Evolutionary conservation across 179 eudicot species (phyloP), one percentile per base, ranked within the genome.

Genomic region (Silene coronaria): DNA sequence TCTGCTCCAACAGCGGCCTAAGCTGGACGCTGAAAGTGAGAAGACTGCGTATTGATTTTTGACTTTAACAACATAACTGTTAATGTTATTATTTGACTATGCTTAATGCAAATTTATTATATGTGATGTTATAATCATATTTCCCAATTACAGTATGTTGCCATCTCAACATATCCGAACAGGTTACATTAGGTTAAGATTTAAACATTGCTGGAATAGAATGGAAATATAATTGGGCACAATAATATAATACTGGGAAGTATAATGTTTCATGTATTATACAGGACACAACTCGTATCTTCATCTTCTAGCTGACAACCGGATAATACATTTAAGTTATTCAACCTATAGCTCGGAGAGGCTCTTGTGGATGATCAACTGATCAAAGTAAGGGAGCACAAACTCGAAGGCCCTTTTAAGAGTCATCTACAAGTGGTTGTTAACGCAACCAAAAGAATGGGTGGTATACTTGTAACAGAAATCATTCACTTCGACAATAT

Each of bases 1-100:
- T 19, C 82, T 12, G 69, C 75, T 51, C 80, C 80, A 17, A 63
- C 45, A 30, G 21, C 72, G 4, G 82, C 84, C 34, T 82, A 73
- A 79, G 70, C 64, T 61, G 57, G 66, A 36, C 21, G 65, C n/a
- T n/a, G n/a, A n/a, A n/a, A n/a, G n/a, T n/a, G n/a, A n/a, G n/a
- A n/a, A n/a, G n/a, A n/a, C n/a, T n/a, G n/a, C n/a, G n/a, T n/a
- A n/a, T n/a, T n/a, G n/a, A n/a, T n/a, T n/a, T n/a, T n/a, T 24
- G 19, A 11, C 48, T 42, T 11, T 0, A 38, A 9, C 45, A 38
- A 17, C 58, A 16, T 27, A 45, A 53, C 7, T 11, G 48, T 67
- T 42, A 23, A 46, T 60, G 46, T 8, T 34, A 59, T 57, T 26
- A 48, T 62, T 21, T 17, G 42, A 34, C 0, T 34, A 34, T 34